Evolutionary conservation across 2,329 filamentous ascomycete species (phyloP), one percentile per base, ranked within the genome.

Genomic region (Paecilomyces sp.): DNA sequence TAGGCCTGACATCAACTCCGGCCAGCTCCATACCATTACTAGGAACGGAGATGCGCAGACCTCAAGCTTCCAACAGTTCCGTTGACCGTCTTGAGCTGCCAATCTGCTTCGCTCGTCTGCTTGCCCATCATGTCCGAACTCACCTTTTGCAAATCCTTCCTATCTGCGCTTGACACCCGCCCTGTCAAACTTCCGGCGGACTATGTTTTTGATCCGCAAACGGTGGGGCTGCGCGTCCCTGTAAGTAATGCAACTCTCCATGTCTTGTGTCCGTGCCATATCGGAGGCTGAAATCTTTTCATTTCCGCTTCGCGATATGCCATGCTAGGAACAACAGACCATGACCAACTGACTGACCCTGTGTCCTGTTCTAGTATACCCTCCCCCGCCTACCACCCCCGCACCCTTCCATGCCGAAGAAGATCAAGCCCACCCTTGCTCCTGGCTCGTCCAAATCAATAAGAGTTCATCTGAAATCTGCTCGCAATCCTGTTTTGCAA

Each of bases 191-290:
- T 97, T 64, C 86, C 88, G n/a, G 81, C 90, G 64, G 91, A 97
- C 75, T 89, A 97, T 85, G 87, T 95, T 74, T 90, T 93, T 76
- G 91, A 97, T 71, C 86, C 91, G 56, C 87, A 87, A 68, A 85
- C 83, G 65, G 92, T 93, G 72, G 89, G 90, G 25, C 80, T 89
- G 28, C 86, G 89, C 63, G 82, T 86, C 65, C 88, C 92, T 15
- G 93, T 97, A 84, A 31, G 87, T 66, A 54, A 15, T 54, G 25
- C 52, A 54, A 6, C 18, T 18, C n/a, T 18, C n/a, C 13, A 15
- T 41, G 41, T 47, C 41, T 47, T n/a, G 41, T 47, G 15, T n/a
- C 13, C n/a, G 13, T n/a, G 13, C 15, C n/a, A 47, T 18, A 47
- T 47, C n/a, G 6, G 15, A 47, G 3, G 5, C 18, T 18, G 7